These are phyloP conservation scores for Pholiota conissans DNA, from an alignment of 768 basidiomycete genomes.

Conservation along the genomic window DNA sequence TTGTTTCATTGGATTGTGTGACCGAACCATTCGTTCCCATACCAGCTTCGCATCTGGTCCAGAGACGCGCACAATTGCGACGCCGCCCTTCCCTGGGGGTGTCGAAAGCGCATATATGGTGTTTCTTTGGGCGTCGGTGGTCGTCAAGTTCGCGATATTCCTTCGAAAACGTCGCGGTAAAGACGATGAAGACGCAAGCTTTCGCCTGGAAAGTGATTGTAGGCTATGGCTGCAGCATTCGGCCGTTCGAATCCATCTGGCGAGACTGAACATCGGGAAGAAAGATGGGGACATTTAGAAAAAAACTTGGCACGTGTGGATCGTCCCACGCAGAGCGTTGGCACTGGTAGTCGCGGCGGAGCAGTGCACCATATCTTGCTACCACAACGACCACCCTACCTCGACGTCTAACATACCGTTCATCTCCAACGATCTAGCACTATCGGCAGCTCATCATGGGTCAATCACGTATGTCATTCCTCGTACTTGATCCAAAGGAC, in stretches of 20 bases:
- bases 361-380: neutral
- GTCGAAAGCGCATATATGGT: conserved; percentile 91
- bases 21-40: conserved; percentile 59
- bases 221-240: neutral
- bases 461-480: conserved; percentile 67
- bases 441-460: conserved; percentile 51
- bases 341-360: neutral
- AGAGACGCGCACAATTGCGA: conserved; percentile 81
- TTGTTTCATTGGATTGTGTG: conserved; percentile 14
- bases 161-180: neutral
- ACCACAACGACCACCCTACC: neutral
- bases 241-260: conserved; percentile 1
- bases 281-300: neutral
- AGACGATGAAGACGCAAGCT: neutral
- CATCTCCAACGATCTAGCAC: neutral
- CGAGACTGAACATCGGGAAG: neutral
- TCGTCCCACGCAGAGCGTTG: neutral
- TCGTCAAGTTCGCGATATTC: conserved; percentile 21
- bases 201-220: neutral
- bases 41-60: conserved; percentile 71
- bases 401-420: neutral
- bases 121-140: conserved; percentile 53
- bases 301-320: neutral
- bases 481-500: neutral
- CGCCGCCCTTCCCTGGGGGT: conserved; percentile 81